Evolutionary conservation across 768 basidiomycete species (phyloP), one percentile per base, ranked within the genome.

Genomic region (Neoboletus brunneissimus): DNA sequence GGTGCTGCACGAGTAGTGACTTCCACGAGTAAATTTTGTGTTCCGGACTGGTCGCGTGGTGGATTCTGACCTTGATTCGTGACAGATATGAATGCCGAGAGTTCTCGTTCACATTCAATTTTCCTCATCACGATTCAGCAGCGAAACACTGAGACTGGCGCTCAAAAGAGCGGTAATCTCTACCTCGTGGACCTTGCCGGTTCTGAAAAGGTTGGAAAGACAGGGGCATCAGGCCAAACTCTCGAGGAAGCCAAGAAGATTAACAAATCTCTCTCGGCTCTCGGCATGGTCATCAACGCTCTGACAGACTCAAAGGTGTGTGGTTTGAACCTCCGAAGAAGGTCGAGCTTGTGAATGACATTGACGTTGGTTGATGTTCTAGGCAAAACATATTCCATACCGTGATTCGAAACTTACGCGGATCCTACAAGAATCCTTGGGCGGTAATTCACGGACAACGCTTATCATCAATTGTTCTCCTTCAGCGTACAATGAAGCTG

Each of bases 391-490:
- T 70, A 90, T 99, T 48, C 97, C 97, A 0, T 99, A 99, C 69
- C 91, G 97, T 69, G 97, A 99, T 67, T 99, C 97, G 22, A 99
- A 99, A 73, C 87, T 99, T 60, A 99, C 97, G 32, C 91, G 97
- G 65, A 98, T 99, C 64, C 78, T 99, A 58, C 97, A 99, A 96
- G 94, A 97, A 74, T 97, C 94, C 16, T 80, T 97, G 2, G 94
- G 94, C 66, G 96, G 96, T 69, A 94, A 94, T 74, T 94, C 93
- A 18, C 84, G 92, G 34, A 92, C 91, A 35, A 99, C 97, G 0
- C 85, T 98, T n/a, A 95, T 99, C 66, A 99, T 99, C 75, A 99
- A 98, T 74, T 98, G 97, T 69, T 99, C 97, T 18, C 97, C 97
- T 18, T 95, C 94, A 1, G 87, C 91, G 0, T 99, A 94, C 77